A percentile compares a stretch with the other conserved stretches of the same genome.
phyloP scores from a whole-genome alignment of 805 yeast genomes.

The Metschnikowia matae region DNA sequence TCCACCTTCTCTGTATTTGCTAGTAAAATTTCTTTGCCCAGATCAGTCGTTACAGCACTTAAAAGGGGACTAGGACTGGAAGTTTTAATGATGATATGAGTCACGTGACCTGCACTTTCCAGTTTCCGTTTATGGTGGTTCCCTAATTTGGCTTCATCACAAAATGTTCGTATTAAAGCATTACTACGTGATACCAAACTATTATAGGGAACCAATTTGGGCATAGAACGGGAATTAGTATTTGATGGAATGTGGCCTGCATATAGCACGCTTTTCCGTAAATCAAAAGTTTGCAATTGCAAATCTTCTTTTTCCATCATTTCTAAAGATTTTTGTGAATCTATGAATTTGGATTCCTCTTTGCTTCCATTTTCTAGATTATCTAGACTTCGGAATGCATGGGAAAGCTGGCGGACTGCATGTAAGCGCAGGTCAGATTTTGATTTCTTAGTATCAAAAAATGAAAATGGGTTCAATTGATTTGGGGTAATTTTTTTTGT shows the following conservation, averaged over 20 bases:
- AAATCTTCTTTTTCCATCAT: too few relatives aligned
- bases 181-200: conserved; percentile 8
- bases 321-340: neutral
- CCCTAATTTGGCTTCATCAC: neutral
- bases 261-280: neutral
- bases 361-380: too few relatives aligned
- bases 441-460: neutral
- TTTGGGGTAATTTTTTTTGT: neutral
- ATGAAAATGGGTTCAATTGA: neutral
- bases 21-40: conserved; percentile 6
- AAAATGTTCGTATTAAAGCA: conserved; percentile 2
- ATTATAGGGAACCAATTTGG: conserved; percentile 6
- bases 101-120: neutral
- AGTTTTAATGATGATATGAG: neutral
- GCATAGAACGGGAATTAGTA: neutral
- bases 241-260: neutral
- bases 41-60: conserved; percentile 4
- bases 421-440: neutral
- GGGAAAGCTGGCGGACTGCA: conserved; percentile 1
- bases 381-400: neutral
- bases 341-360: neutral
- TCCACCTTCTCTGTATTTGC: conserved; percentile 1
- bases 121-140: neutral
- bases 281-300: neutral
- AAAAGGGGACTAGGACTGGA: conserved; percentile 5